A percentile compares a stretch with the other conserved stretches of the same genome.
phyloP scores from a whole-genome alignment of 2,329 filamentous ascomycete genomes.

The Hirsutella minnesotensis region DNA sequence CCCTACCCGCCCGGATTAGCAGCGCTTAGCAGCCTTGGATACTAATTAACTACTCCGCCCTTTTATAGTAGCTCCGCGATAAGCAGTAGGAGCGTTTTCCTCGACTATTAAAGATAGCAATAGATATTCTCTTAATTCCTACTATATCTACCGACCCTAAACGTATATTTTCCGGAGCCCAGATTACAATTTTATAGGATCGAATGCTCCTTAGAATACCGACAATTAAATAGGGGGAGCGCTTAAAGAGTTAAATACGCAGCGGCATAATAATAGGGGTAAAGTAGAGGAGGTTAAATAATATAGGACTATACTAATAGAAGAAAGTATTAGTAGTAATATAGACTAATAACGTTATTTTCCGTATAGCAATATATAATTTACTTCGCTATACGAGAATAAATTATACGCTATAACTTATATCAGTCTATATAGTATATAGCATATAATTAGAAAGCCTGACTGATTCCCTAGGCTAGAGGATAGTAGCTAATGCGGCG shows the following conservation, averaged over 20 bases:
- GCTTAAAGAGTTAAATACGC: not conserved
- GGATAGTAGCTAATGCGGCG: no score
- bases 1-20: no score
- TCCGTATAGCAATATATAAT: constrained; percentile 1
- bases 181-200: constrained; percentile 5
- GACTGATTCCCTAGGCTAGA: no score
- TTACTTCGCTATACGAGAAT: not conserved
- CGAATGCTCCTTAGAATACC: constrained; percentile 3
- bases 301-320: not conserved
- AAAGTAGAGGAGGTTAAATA: not conserved
- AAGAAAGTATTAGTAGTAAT: not conserved
- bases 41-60: constrained; percentile 3
- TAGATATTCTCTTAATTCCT: constrained; percentile 5
- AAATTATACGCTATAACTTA: not conserved
- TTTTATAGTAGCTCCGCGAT: constrained; percentile 4
- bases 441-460: constrained; percentile 1
- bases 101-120: constrained; percentile 5
- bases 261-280: not conserved
- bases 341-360: not conserved
- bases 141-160: constrained; percentile 5
- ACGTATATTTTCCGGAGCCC: constrained; percentile 4
- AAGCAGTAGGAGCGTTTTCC: constrained; percentile 3
- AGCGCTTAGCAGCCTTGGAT: no score
- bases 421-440: not conserved
- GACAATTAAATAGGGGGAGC: constrained; percentile 3